phyloP scores from a whole-genome alignment of 1,284 basidiomycete genomes.

The Polyporus tsugae region DNA sequence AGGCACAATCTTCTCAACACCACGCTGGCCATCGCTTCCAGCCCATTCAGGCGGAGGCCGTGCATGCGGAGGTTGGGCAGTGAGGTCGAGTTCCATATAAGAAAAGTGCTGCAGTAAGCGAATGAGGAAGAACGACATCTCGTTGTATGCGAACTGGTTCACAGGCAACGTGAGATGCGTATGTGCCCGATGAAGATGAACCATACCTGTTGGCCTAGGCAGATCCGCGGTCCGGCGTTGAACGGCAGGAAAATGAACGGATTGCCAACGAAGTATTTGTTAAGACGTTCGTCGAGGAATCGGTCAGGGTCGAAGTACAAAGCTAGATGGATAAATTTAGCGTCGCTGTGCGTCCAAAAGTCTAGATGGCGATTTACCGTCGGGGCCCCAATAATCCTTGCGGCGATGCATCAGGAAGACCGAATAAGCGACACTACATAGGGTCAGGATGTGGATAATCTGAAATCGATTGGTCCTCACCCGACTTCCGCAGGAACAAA shows the following conservation, averaged over 20 bases:
- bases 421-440: constrained; percentile 33
- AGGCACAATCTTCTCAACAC: constrained; percentile 30
- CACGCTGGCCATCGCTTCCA: constrained; percentile 26
- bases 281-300: constrained; percentile 60
- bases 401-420: constrained; percentile 42
- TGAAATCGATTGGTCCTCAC: constrained; percentile 21
- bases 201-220: constrained; percentile 63
- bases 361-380: constrained; percentile 24
- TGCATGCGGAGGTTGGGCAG: constrained; percentile 29
- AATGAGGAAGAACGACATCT: constrained; percentile 50
- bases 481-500: constrained; percentile 36
- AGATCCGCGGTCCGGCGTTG: constrained; percentile 66
- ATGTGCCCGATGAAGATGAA: background rate
- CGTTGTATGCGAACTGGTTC: constrained; percentile 50
- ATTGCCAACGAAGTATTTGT: constrained; percentile 59
- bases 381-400: constrained; percentile 42
- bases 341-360: background rate
- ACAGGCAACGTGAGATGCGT: background rate
- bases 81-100: constrained; percentile 48
- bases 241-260: constrained; percentile 70
- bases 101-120: constrained; percentile 56
- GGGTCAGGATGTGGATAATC: background rate
- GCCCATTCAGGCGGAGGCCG: constrained; percentile 32
- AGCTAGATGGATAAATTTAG: constrained; percentile 40
- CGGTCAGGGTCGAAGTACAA: constrained; percentile 66